These are phyloP conservation scores for Lipomyces sp. DNA, from an alignment of 805 yeast species.

Conservation along the genomic window DNA sequence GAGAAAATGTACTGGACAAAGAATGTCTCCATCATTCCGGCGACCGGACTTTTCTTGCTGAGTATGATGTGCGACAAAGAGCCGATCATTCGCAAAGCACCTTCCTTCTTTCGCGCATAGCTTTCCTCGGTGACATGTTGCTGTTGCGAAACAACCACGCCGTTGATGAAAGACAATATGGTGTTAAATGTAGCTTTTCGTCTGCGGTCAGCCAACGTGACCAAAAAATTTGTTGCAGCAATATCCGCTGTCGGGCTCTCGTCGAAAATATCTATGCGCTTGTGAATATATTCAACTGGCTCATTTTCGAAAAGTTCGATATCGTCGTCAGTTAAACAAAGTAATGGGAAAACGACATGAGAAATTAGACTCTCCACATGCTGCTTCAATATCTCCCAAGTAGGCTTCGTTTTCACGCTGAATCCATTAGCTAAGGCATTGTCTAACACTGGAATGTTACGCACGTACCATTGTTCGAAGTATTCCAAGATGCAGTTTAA, in stretches of 20 bases:
- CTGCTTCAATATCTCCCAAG: slow-evolving; percentile 72
- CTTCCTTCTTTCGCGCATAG: slow-evolving; percentile 70
- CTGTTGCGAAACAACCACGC: slow-evolving; percentile 42
- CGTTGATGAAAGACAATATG: slow-evolving; percentile 64
- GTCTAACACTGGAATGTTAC: background rate
- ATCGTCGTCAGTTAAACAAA: slow-evolving; percentile 70
- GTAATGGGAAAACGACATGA: slow-evolving; percentile 74
- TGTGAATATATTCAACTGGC: slow-evolving; percentile 85
- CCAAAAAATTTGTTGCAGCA: slow-evolving; percentile 76
- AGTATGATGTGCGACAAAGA: slow-evolving; percentile 63
- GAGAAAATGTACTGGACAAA: slow-evolving; percentile 70
- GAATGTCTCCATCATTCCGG: slow-evolving; percentile 69
- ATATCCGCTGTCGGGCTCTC: slow-evolving; percentile 72
- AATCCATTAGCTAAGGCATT: background rate
- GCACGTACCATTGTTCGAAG: slow-evolving; percentile 16
- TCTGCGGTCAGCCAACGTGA: slow-evolving; percentile 72
- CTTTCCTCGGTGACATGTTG: slow-evolving; percentile 46
- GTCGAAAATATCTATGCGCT: slow-evolving; percentile 64
- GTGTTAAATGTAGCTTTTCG: slow-evolving; percentile 63
- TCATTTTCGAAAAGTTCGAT: slow-evolving; percentile 81
- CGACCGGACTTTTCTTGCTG: slow-evolving; percentile 60
- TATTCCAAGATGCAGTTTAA: slow-evolving; percentile 59
- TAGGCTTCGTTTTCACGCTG: slow-evolving; percentile 59
- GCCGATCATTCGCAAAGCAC: slow-evolving; percentile 78
- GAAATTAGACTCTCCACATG: slow-evolving; percentile 67